Evolutionary conservation across 768 basidiomycete genomes (phyloP), one percentile per base, ranked within the genome.

Genomic region (Cyclocybe aegerita): DNA sequence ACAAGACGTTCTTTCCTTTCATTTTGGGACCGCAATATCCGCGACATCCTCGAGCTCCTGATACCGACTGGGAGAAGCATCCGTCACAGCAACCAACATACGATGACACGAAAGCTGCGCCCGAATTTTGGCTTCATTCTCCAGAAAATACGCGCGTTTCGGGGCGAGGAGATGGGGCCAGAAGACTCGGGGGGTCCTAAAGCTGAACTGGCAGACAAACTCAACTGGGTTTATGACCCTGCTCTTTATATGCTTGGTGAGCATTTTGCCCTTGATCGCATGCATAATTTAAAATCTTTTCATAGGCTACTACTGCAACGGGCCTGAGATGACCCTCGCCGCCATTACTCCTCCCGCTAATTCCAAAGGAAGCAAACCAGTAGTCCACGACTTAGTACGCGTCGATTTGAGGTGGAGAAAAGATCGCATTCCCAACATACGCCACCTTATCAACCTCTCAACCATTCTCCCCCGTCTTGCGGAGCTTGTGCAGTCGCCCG

Each of bases 231-330:
- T 11, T 65, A 65, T 53, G 51, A 60, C 12, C 57, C 57, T 9
- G 58, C 55, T 10, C 60, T 56, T 33, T 65, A 57, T 45, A 45
- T 65, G 16, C 50, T 65, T 35, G 64, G 64, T 65, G 46, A 49
- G 48, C 40, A 42, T 3, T 9, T 30, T 44, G 33, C 31, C 31
- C 5, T 55, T 39, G n/a, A 69, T 83, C 51, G 67, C 77, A 0
- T 89, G 87, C 68, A 10, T 12, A 10, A 14, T 43, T 7, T 23
- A 4, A 31, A 36, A 29, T 30, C 17, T 47, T 48, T 46, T 35
- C 40, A 9, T 23, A 60, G 59, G 57, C 34, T 60, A 59, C 46
- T 50, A 56, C 47, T 48, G 41, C 32, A 52, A 14, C 32, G 59
- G 59, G 35, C 4, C 60, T 16, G 7, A 33, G 9, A 34, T 61